Evolutionary conservation across 768 basidiomycete genomes (phyloP), one percentile per base, ranked within the genome.

Genomic region (Mycena rosella): DNA sequence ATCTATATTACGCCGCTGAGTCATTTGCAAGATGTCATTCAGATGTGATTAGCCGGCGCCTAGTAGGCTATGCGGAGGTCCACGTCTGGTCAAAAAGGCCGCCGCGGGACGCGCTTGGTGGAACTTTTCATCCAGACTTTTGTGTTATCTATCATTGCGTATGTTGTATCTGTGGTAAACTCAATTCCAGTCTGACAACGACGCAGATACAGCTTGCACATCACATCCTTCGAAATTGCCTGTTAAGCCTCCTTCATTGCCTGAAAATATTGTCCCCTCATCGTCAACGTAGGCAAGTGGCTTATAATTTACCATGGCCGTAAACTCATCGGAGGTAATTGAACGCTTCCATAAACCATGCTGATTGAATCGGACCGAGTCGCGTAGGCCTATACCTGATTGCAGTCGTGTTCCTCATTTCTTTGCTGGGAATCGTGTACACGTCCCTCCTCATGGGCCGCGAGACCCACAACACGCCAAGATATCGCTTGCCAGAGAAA

Each of bases 371-470:
- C n/a, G 5, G 42, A n/a, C 8, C 42, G 42, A 44, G 20, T 44
- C 42, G 11, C 3, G 9, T 32, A 82, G 81, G 65, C 40, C 15
- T 76, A 27, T 84, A 84, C 71, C 38, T 81, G 18, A 54, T 72
- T 18, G 57, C 62, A 26, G 70, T 78, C 42, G 78, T 78, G 62
- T 17, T 69, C 20, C 68, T 79, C 22, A 60, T 80, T 40, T 48
- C 77, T 24, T 53, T 71, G 1, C 72, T 78, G 29, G 72, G 76
- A 13, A 62, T 73, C 24, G 70, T 80, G n/a, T 85, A 82, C 62
- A 47, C 78, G 15, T 77, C 74, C 44, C 78, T 85, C 30, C 76
- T 74, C 42, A 53, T 68, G 27, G 81, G 76, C 27, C 80, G 83
- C 29, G 67, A 55, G n/a, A 77, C 75, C 6, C 81, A 82, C 67